Evolutionary conservation across 2,329 filamentous ascomycete species (phyloP), one percentile per base, ranked within the genome.

Genomic region (Neofusicoccum cordaticola): DNA sequence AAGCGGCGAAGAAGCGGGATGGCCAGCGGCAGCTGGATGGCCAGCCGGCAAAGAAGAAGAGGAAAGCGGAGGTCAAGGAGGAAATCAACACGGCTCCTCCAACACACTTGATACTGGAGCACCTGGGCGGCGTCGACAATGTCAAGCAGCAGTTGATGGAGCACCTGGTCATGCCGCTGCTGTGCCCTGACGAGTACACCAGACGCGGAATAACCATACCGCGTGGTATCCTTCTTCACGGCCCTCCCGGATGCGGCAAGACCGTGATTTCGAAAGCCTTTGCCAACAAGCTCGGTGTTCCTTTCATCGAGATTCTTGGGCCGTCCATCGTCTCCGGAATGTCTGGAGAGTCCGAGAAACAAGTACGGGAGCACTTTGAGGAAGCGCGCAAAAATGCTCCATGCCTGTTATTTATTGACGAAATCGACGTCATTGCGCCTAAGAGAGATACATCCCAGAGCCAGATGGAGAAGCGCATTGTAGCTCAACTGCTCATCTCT

Each of bases 311-410:
- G 1, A 88, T 95, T n/a, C 89, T 91, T 0, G 91, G 90, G 0
- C 91, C 92, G 1, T 91, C 90, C 0, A 85, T 96, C 39, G 89
- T 96, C 0, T 92, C 90, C 15, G 91, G 92, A 19, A 95, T 94
- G 88, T 95, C 91, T 39, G 92, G 92, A 70, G 92, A 95, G 73
- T 94, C 91, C 0, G 92, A 96, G 76, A 93, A 93, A 79, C 92
- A 92, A 66, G 86, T 96, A 34, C 84, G 92, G 41, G 91, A 94
- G 68, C 84, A 92, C 53, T 96, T 96, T 67, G 93, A 98, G 12
- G 91, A 95, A 72, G 95, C 95, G 0, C 92, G 91, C 74, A 85
- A 87, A 63, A 84, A 93, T 42, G 93, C 94, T 0, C 95, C 95
- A 0, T 96, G 92, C 71, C 83, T 99, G 4, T 84, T 99, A 4